These are phyloP conservation scores for Phoma herbarum DNA, from an alignment of 2,329 filamentous ascomycete genomes.

Conservation along the genomic window DNA sequence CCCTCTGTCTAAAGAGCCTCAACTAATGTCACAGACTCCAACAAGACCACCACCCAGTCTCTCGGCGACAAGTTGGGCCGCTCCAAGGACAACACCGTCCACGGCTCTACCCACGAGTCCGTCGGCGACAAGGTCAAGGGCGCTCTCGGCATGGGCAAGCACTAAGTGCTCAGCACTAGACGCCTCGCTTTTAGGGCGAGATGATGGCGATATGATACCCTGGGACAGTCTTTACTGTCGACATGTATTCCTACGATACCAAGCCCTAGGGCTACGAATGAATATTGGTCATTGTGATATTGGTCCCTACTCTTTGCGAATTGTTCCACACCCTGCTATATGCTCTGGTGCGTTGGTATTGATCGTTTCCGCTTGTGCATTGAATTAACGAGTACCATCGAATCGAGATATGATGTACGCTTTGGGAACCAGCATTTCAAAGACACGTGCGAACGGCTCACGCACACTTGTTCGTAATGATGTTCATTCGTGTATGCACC, in stretches of 20 bases:
- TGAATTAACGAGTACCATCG: too few relatives aligned
- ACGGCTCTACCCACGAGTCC: conserved; percentile 49
- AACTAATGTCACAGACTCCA: conserved; percentile 52
- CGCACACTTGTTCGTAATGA: background rate
- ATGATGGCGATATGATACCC: conserved; percentile 16
- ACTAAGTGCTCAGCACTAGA: conserved; percentile 35
- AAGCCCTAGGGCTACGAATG: conserved; percentile 27
- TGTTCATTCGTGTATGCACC: conserved; percentile 1
- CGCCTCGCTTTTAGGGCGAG: background rate
- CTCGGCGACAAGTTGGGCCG: conserved; percentile 52
- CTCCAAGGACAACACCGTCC: conserved; percentile 50
- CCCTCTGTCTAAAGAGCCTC: background rate
- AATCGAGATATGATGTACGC: background rate
- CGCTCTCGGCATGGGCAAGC: conserved; percentile 56
- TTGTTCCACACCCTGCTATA: background rate
- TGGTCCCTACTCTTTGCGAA: too few relatives aligned
- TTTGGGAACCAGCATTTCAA: background rate
- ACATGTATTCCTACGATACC: conserved; percentile 28
- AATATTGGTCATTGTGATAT: conserved; percentile 2
- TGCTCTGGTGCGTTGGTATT: background rate
- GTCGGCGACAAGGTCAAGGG: conserved; percentile 60
- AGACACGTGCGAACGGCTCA: background rate
- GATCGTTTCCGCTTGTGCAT: background rate
- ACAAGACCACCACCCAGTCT: conserved; percentile 65
- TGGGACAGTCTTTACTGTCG: conserved; percentile 8